Conservation (phyloP, 2,329 filamentous ascomycete genomes). For the Aureobasidium melanogenum region DNA sequence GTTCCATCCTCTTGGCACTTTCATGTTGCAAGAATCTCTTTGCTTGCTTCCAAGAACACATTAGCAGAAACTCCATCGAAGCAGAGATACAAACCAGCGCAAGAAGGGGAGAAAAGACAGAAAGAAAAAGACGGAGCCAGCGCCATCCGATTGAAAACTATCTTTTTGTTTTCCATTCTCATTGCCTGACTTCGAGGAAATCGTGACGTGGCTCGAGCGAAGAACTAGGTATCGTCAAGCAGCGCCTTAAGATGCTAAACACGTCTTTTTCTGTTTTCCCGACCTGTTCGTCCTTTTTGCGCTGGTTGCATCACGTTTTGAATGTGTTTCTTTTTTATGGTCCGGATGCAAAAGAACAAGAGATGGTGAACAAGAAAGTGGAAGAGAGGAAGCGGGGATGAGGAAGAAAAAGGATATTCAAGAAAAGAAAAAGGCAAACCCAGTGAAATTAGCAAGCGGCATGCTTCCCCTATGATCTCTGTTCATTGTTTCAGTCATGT, state of each 20-base stretch:
- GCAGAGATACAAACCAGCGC: not conserved
- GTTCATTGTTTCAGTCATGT: constrained; percentile 16
- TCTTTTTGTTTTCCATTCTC: constrained; percentile 15
- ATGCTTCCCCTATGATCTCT: constrained; percentile 16
- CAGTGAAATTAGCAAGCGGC: not conserved
- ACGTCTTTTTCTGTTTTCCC: not conserved
- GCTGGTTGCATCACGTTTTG: not conserved
- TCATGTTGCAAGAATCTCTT: not conserved
- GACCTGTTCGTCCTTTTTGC: not conserved
- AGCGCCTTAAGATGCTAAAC: constrained; percentile 5
- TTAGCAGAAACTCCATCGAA: not conserved
- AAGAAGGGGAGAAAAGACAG: not conserved
- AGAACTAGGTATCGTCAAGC: not conserved
- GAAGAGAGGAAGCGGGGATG: not conserved
- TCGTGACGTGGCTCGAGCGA: not conserved
- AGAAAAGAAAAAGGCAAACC: not conserved
- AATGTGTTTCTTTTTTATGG: not conserved
- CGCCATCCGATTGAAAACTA: constrained; percentile 32
- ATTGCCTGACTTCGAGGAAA: not conserved
- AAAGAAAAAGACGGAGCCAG: constrained; percentile 22
- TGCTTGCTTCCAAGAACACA: not conserved
- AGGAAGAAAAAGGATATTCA: not conserved
- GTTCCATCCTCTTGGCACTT: not conserved
- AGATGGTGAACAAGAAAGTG: not conserved
- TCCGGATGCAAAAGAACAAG: not conserved